Percentiles rank a stretch among this genome's conserved stretches.
Evolutionary conservation across 257 asterid species (phyloP).

Genomic region (Buddleja alternifolia): DNA sequence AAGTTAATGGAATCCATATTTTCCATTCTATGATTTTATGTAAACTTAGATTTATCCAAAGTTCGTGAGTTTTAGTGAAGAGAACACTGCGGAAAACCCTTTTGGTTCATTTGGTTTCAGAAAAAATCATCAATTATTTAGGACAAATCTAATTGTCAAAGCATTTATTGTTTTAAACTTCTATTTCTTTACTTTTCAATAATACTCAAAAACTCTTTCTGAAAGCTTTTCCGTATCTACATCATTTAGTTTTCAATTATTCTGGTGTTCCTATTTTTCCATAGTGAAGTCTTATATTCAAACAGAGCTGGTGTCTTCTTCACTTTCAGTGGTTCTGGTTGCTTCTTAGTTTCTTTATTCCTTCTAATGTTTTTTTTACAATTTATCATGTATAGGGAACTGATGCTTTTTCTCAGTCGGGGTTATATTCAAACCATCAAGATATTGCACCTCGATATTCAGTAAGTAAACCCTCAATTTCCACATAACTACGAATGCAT

Average conservation of each 20-base stretch:
- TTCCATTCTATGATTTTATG: not conserved
- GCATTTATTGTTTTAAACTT: not conserved
- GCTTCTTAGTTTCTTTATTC: not conserved
- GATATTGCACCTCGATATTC: conserved; percentile 94
- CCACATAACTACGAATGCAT: not conserved
- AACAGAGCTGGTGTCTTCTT: conserved; percentile 1
- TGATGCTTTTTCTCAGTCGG: conserved; percentile 94
- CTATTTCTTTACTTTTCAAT: not conserved
- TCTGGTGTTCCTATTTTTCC: not conserved
- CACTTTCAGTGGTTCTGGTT: not conserved
- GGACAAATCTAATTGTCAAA: not conserved
- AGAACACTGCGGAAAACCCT: not conserved
- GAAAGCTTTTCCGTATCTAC: no score
- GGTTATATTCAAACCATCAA: conserved; percentile 88
- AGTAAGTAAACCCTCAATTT: conserved; percentile 42
- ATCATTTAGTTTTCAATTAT: not conserved
- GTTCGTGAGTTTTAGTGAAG: not conserved
- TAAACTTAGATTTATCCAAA: not conserved
- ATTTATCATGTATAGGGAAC: conserved; percentile 55
- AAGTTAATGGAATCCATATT: not conserved
- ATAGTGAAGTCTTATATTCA: not conserved
- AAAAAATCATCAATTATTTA: not conserved
- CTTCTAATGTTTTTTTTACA: conserved; percentile 3
- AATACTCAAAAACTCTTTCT: not conserved
- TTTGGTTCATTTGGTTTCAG: not conserved